Percentiles rank a stretch among this genome's conserved stretches.
Conservation (phyloP, 2,329 filamentous ascomycete species). For the Colletotrichum sansevieriae region DNA sequence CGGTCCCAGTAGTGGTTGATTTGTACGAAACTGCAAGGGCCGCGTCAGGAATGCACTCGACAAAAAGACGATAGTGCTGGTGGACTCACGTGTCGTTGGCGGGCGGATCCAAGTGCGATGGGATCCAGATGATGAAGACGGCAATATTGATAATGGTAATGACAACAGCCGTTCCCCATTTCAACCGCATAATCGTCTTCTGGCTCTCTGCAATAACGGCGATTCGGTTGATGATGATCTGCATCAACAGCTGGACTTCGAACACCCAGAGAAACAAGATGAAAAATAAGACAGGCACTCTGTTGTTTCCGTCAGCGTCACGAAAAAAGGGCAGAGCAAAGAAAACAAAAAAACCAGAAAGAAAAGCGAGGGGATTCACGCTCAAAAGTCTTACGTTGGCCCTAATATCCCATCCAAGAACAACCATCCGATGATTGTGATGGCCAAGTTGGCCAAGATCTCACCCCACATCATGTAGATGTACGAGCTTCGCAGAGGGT, state of each 20-base stretch:
- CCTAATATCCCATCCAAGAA: slow-evolving; percentile 53
- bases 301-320: slow-evolving; percentile 25
- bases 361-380: not conserved
- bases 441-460: slow-evolving; percentile 53
- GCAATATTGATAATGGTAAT: slow-evolving; percentile 65
- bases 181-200: slow-evolving; percentile 54
- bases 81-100: slow-evolving; percentile 50
- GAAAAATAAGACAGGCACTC: slow-evolving; percentile 52
- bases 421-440: slow-evolving; percentile 56
- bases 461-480: slow-evolving; percentile 63
- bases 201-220: slow-evolving; percentile 60
- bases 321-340: too few relatives aligned
- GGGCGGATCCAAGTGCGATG: slow-evolving; percentile 57
- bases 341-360: too few relatives aligned
- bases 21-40: slow-evolving; percentile 48
- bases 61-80: not conserved
- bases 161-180: slow-evolving; percentile 59
- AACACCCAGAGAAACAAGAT: slow-evolving; percentile 58
- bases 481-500: slow-evolving; percentile 52
- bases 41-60: not conserved
- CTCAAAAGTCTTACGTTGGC: slow-evolving; percentile 44
- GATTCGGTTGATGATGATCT: slow-evolving; percentile 69
- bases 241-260: slow-evolving; percentile 64
- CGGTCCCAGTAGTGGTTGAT: slow-evolving; percentile 67
- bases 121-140: slow-evolving; percentile 68